These are phyloP conservation scores for Babesia sp. DNA, from an alignment of 169 alveolate species.

Conservation along the genomic window DNA sequence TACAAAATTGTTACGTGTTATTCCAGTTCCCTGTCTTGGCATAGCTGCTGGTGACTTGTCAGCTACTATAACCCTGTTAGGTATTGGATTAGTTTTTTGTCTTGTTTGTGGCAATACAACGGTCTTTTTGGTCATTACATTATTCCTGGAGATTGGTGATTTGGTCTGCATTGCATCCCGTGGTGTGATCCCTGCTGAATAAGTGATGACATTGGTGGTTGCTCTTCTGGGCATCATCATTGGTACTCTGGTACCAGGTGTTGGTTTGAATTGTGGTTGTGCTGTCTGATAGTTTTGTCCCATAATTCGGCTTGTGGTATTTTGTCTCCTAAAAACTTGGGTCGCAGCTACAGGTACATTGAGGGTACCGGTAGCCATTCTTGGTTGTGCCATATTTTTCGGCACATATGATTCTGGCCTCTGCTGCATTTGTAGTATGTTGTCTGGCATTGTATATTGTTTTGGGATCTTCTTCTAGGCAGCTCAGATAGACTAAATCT, in stretches of 20 bases:
- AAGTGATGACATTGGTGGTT: neutral
- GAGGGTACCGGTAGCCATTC: slow-evolving; percentile 15
- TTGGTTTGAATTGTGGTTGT: neutral
- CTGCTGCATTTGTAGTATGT: slow-evolving; percentile 2
- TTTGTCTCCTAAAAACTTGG: slow-evolving; percentile 29
- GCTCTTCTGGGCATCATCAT: slow-evolving; percentile 32
- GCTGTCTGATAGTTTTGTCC: neutral
- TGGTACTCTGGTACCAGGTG: slow-evolving; percentile 11
- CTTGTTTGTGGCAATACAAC: slow-evolving; percentile 11
- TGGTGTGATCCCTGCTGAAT: neutral
- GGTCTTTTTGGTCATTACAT: neutral
- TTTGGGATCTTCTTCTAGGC: no score
- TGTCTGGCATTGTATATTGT: neutral
- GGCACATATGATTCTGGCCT: neutral
- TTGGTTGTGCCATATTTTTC: neutral
- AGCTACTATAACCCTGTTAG: neutral
- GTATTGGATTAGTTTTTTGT: neutral
- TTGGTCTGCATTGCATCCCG: no score
- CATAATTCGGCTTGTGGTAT: neutral
- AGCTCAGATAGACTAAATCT: no score
- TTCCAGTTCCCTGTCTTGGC: slow-evolving; percentile 24
- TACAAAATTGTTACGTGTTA: neutral
- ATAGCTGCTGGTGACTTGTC: slow-evolving; percentile 1
- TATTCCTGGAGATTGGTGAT: no score
- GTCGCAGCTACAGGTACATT: slow-evolving; percentile 1